Base-by-base conservation (phyloP, 2,329 filamentous ascomycete genomes). In the Colletotrichum shisoi region DNA sequence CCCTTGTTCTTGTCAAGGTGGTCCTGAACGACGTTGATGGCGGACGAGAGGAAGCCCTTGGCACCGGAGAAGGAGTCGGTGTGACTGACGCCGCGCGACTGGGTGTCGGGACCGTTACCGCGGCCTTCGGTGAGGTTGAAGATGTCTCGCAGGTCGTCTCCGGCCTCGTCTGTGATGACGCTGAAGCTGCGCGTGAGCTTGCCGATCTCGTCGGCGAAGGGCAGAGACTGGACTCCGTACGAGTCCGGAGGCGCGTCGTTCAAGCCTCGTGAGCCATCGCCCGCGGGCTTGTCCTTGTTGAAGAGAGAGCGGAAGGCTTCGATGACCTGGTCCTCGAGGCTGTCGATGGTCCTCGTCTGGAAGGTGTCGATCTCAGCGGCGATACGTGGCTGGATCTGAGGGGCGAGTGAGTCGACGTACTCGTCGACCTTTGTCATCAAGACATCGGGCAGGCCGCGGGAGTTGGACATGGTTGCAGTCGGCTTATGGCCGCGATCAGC, bases 321-420 rank as follows among this genome's bases (percentile, higher is more conserved):
- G 66, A 82, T 69, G 67, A 82, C 76, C 69, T 82, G 77, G n/a
- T 73, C 72, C 68, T 82, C 80, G n/a, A 82, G 70, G 19, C 73
- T 78, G 71, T 82, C 80, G 71, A 82, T 80, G 67, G 80, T 82
- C 72, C 79, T 80, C 57, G 74, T 72, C 69, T 82, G 80, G 68
- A 82, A 82, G 6, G 71, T 67, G 57, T 82, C 79, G 54, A 82
- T 76, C 74, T 82, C 80, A 15, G 75, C 65, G 15, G 79, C 74
- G 73, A 82, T 81, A 76, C 79, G 80, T 72, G 80, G 80, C 68
- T 81, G 79, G 61, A 82, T 81, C 70, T 82, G 78, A 6, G 80
- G 80, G 2, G 78, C 79, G 4, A 82, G 79, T 0, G 80, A 81
- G 75, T 82, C 80, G 72, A 82, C 80, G 57, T 82, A 82, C 17